Evolutionary conservation across 1,284 basidiomycete genomes (phyloP).

Genomic region (Meira miltonrushii): DNA sequence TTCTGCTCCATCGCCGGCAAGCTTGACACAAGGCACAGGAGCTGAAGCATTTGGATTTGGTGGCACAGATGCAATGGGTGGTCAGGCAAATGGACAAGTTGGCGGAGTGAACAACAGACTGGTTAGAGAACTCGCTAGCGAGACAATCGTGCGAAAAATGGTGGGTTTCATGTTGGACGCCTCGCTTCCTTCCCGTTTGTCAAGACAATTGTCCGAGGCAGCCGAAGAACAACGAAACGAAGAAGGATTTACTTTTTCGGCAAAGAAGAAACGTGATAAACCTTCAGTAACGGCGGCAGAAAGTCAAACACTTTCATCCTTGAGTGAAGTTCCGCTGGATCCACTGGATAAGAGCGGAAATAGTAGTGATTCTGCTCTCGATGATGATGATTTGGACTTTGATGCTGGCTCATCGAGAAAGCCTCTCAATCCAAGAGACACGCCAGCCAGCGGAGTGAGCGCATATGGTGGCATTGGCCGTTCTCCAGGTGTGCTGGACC

Average conservation of each 20-base stretch:
- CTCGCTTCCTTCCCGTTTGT: constrained; percentile 16
- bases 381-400: constrained; percentile 47
- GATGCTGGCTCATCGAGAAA: constrained; percentile 13
- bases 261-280: background rate
- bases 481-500: constrained; percentile 17
- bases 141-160: constrained; percentile 68
- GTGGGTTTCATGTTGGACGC: constrained; percentile 74
- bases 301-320: constrained; percentile 11
- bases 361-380: constrained; percentile 36
- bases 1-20: constrained; percentile 77
- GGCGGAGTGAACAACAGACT: constrained; percentile 64
- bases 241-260: no score
- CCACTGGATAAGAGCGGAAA: constrained; percentile 2
- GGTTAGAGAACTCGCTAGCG: constrained; percentile 79
- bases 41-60: constrained; percentile 23
- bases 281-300: background rate
- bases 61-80: constrained; percentile 17
- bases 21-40: constrained; percentile 52
- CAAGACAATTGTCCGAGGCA: constrained; percentile 21
- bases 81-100: constrained; percentile 19
- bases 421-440: constrained; percentile 17
- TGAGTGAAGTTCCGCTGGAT: constrained; percentile 15
- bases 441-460: constrained; percentile 17
- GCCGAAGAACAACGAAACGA: constrained; percentile 28
- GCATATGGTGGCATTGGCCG: background rate